phyloP scores from a whole-genome alignment of 1,284 basidiomycete genomes.

The Coriolopsis trogii region DNA sequence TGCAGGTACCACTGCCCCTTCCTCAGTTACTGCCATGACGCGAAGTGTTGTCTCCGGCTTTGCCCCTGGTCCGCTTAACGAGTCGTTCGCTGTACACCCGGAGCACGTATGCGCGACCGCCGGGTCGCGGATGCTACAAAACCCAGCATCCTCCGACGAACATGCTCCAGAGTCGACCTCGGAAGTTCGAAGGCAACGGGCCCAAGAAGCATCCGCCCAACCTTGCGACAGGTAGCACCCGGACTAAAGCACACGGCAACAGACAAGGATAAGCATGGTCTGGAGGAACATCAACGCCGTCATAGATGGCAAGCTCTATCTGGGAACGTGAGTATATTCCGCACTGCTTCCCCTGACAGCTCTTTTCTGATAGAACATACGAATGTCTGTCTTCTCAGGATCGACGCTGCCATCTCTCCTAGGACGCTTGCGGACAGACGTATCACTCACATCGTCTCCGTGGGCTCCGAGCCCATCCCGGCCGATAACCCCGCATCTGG shows the following conservation, averaged over 20 bases:
- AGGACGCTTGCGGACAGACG: constrained; percentile 73
- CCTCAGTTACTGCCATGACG: constrained; percentile 28
- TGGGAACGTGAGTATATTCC: constrained; percentile 67
- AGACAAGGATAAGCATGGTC: constrained; percentile 39
- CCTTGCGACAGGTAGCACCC: background rate
- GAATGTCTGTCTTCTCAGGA: constrained; percentile 42
- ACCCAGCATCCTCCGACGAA: constrained; percentile 26
- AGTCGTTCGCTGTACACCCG: constrained; percentile 18
- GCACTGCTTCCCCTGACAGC: constrained; percentile 29
- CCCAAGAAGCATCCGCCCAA: constrained; percentile 19
- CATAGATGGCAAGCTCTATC: constrained; percentile 67
- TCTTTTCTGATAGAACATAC: constrained; percentile 21
- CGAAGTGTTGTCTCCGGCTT: constrained; percentile 25
- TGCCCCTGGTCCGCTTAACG: constrained; percentile 23
- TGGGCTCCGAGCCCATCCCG: constrained; percentile 72
- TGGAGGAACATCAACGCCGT: constrained; percentile 78
- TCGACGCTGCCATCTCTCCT: constrained; percentile 71
- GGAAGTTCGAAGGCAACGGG: constrained; percentile 14
- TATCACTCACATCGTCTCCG: constrained; percentile 78
- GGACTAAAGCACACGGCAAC: constrained; percentile 1
- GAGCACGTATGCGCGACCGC: constrained; percentile 22
- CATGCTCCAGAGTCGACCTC: constrained; percentile 17
- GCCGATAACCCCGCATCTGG: constrained; percentile 76
- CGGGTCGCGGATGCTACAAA: constrained; percentile 31
- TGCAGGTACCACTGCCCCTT: constrained; percentile 30